Base-by-base conservation (phyloP, 2,329 filamentous ascomycete species). In the Erysiphe pulchra region DNA sequence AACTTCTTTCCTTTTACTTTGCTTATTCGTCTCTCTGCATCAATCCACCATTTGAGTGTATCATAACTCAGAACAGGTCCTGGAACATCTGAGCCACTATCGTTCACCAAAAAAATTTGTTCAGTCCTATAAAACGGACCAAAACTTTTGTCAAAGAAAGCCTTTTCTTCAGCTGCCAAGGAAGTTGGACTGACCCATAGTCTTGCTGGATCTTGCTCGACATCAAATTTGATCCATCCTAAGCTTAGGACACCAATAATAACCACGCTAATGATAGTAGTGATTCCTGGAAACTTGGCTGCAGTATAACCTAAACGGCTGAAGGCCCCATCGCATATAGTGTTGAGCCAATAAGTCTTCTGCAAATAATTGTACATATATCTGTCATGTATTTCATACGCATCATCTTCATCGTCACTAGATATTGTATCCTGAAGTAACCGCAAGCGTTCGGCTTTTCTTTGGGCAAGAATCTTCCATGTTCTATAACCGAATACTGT, bases 101-200 rank as follows among this genome's bases (percentile, higher is more conserved):
- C 86, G 51, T 95, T 98, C 50, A 95, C 84, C 13, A 98, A 61
- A 60, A 98, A 98, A 0, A 77, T 74, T 62, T 98, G 90, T 60
- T 98, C 82, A 0, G 86, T 80, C 37, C 90, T 80, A 62, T 90
- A 98, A 57, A 98, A 98, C 0, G 87, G 85, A 0, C 90, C 92
- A 58, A 98, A 98, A 54, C 84, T 85, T 33, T 72, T 60, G 58
- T 98, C 92, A 52, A 95, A 98, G 58, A 92, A 98, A 1, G 71
- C 71, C 63, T 98, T 98, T 59, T 98, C 87, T 57, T 84, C 72
- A 0, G 90, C 90, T 17, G 92, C 87, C 43, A 77, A 73, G 4
- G 90, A 95, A 9, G 80, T 80, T 8, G 90, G 90, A 54, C 87
- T 86, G n/a, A 98, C 90, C 90, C 90, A 98, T 9, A 98, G 66